These are phyloP conservation scores for Chalaropsis ovoidea DNA, from an alignment of 2,329 filamentous ascomycete genomes.

Conservation along the genomic window DNA sequence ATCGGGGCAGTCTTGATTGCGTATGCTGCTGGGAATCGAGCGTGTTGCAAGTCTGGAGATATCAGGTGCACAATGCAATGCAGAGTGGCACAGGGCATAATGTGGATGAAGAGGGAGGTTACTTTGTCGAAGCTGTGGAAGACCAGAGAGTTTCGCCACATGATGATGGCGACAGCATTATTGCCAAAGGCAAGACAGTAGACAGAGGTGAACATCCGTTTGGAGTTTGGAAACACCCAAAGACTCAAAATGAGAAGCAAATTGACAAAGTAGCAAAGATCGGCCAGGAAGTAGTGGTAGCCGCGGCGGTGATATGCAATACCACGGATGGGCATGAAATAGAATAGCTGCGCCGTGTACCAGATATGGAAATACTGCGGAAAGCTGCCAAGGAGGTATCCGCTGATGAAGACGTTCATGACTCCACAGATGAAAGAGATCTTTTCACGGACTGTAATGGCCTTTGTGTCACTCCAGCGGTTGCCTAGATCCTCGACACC, in stretches of 20 bases:
- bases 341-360: conserved; percentile 79
- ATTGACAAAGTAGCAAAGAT: conserved; percentile 98
- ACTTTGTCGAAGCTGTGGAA: conserved; percentile 99
- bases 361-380: conserved; percentile 83
- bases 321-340: conserved; percentile 94
- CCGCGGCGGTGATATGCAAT: conserved; percentile 85
- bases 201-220: conserved; percentile 80
- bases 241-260: conserved; percentile 69
- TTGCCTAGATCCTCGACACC: conserved; percentile 79
- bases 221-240: conserved; percentile 84
- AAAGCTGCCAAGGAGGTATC: conserved; percentile 78
- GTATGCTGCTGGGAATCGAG: conserved; percentile 75
- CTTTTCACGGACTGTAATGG: conserved; percentile 84
- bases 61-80: conserved; percentile 87
- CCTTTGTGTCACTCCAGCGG: conserved; percentile 81
- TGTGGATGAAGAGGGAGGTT: conserved; percentile 96
- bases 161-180: conserved; percentile 92
- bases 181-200: conserved; percentile 93
- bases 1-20: conserved; percentile 60
- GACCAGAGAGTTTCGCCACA: conserved; percentile 98
- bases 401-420: conserved; percentile 93
- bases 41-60: conserved; percentile 51
- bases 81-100: conserved; percentile 92
- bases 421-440: conserved; percentile 91
- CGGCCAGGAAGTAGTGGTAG: conserved; percentile 93